Percentiles rank a stretch among this genome's conserved stretches.
Evolutionary conservation across 352 stramenopile species (phyloP).

Genomic region (Pythium biforme): DNA sequence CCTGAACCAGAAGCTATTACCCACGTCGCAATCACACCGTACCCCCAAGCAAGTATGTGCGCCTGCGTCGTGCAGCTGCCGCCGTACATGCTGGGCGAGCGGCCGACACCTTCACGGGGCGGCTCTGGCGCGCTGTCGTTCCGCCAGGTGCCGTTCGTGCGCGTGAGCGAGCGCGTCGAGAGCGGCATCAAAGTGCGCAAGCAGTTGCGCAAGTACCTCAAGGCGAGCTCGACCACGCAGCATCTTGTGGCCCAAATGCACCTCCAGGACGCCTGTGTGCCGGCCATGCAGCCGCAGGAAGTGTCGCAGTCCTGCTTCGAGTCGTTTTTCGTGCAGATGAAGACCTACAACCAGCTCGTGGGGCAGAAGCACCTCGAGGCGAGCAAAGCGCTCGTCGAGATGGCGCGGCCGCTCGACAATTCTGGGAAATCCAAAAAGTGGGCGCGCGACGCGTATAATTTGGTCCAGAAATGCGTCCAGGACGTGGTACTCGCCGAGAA

Average conservation of each 20-base stretch:
- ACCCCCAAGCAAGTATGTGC: conserved; percentile 20
- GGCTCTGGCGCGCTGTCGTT: conserved; percentile 57
- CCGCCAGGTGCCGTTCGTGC: conserved; percentile 82
- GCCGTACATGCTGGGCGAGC: conserved; percentile 81
- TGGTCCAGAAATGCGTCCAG: conserved; percentile 73
- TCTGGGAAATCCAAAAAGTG: conserved; percentile 71
- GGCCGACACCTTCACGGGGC: conserved; percentile 52
- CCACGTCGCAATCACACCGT: background rate
- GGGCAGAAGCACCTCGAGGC: conserved; percentile 75
- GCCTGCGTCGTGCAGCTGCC: conserved; percentile 46
- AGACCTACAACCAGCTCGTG: conserved; percentile 76
- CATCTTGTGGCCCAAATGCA: conserved; percentile 80
- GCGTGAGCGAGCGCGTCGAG: conserved; percentile 73
- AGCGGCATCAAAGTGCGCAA: conserved; percentile 81
- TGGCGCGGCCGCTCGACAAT: conserved; percentile 76
- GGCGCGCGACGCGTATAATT: conserved; percentile 75
- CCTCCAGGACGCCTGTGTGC: conserved; percentile 72
- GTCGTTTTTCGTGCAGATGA: conserved; percentile 75
- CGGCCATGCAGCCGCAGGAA: conserved; percentile 75
- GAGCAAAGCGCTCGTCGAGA: conserved; percentile 73
- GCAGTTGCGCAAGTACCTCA: conserved; percentile 83
- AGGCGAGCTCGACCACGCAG: conserved; percentile 70
- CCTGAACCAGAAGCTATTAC: too few species aligned
- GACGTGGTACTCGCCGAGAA: conserved; percentile 67
- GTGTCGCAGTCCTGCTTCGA: conserved; percentile 80